These are phyloP conservation scores for Calocybe indica DNA, from an alignment of 768 basidiomycete genomes.

Conservation along the genomic window DNA sequence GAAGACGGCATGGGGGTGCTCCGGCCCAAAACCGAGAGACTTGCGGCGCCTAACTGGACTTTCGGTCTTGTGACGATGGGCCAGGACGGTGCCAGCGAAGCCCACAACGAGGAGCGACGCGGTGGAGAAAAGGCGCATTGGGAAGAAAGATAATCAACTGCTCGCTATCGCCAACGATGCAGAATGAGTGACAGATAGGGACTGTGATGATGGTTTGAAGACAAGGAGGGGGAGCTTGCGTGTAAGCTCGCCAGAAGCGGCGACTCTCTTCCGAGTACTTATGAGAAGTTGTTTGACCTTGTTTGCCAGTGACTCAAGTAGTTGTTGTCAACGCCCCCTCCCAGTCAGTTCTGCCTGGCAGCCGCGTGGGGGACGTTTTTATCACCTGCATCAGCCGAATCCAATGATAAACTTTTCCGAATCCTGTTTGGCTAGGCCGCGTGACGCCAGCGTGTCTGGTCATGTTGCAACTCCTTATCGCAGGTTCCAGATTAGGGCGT, in stretches of 20 bases:
- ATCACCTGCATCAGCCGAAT: too few species aligned
- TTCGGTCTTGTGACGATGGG: slow-evolving; percentile 29
- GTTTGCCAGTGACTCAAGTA: slow-evolving; percentile 10
- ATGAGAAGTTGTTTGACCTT: slow-evolving; percentile 10
- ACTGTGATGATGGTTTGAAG: slow-evolving; percentile 4
- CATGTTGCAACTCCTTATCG: too few species aligned
- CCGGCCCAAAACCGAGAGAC: slow-evolving; percentile 86
- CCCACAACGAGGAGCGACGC: slow-evolving; percentile 57
- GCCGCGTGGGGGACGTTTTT: too few species aligned
- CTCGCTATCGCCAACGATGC: neutral
- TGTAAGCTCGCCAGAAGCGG: slow-evolving; percentile 9
- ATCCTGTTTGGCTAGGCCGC: too few species aligned
- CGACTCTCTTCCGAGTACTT: slow-evolving; percentile 9
- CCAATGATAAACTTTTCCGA: too few species aligned
- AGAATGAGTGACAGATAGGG: neutral
- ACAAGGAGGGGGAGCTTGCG: slow-evolving; percentile 12
- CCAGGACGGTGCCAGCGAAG: slow-evolving; percentile 51
- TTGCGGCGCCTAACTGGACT: slow-evolving; percentile 52
- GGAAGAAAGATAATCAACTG: slow-evolving; percentile 1
- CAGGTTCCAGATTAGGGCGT: too few species aligned
- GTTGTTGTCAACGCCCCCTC: neutral
- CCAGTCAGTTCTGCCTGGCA: too few species aligned
- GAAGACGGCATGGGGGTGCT: slow-evolving; percentile 68
- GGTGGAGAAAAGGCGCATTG: slow-evolving; percentile 23
- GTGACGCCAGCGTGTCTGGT: too few species aligned